Evolutionary conservation across 1,284 basidiomycete species (phyloP), one percentile per base, ranked within the genome.

Genomic region (Moniliella sp.): DNA sequence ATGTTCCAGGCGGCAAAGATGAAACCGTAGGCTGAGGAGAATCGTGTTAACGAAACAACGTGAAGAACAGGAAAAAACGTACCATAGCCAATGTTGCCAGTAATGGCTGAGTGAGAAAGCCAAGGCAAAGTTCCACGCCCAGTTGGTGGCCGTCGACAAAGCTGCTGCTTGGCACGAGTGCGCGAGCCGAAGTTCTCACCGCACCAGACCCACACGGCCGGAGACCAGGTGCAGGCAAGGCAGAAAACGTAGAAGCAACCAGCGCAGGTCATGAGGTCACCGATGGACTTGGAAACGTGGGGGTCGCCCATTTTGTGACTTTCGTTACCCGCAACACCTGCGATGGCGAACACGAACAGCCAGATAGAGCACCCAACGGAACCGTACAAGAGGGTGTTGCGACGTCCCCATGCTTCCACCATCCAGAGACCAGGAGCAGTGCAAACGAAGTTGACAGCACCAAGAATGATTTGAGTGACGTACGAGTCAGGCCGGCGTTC

Each of bases 141-240:
- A 78, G 65, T 78, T 76, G 33, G 69, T 69, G 15, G 72, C 74
- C 36, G 25, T 74, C 72, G 45, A 80, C 65, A 2, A 75, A 76
- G 69, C 80, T 74, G 27, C 69, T 74, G 66, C 78, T 78, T 30
- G 75, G 74, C 48, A 77, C 74, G 50, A 77, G 66, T 48, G 71
- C n/a, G 67, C 30, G 75, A 45, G 2, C 53, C 54, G 48, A 48
- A 55, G 40, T 54, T 56, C 43, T 57, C 55, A 35, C 50, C 49
- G 35, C 44, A 46, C 16, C 47, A 43, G 33, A 53, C 45, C 48
- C 45, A 53, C 15, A 48, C 63, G 27, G 65, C 60, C 3, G 64
- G 64, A 17, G 64, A 65, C 61, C 63, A 31, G 36, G 48, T 45
- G 44, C 61, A 44, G 15, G 63, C 64, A 38, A 67, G 55, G 54